These are phyloP conservation scores for Pseudomassariella vexata DNA, from an alignment of 2,329 filamentous ascomycete genomes.

Conservation along the genomic window DNA sequence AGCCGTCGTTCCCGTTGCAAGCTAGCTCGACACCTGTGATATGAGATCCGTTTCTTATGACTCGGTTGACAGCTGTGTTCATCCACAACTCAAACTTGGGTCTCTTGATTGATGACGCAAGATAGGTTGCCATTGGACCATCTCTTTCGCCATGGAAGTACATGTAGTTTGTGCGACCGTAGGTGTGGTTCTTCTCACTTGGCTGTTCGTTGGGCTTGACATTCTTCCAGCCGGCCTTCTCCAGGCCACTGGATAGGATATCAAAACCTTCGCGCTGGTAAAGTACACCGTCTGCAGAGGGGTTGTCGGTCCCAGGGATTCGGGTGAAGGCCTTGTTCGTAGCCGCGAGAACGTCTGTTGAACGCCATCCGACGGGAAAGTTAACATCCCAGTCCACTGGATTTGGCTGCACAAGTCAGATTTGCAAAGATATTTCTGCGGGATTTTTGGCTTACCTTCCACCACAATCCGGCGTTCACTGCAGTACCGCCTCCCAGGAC, in stretches of 20 bases:
- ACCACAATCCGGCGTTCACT: slow-evolving; percentile 65
- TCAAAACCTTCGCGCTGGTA: slow-evolving; percentile 65
- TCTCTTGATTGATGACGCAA: slow-evolving; percentile 53
- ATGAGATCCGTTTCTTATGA: slow-evolving; percentile 57
- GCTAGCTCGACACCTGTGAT: slow-evolving; percentile 66
- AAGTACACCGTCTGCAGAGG: slow-evolving; percentile 59
- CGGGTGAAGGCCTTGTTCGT: slow-evolving; percentile 58
- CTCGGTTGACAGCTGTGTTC: slow-evolving; percentile 60
- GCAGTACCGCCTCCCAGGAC: slow-evolving; percentile 63
- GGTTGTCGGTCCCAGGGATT: slow-evolving; percentile 64
- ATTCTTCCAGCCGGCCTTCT: slow-evolving; percentile 54
- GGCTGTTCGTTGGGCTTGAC: slow-evolving; percentile 56
- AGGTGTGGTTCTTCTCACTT: slow-evolving; percentile 60
- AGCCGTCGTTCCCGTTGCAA: slow-evolving; percentile 44
- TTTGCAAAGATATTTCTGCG: slow-evolving; percentile 11
- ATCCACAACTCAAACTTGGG: slow-evolving; percentile 63
- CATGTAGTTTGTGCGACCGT: slow-evolving; percentile 61
- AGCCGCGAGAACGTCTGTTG: slow-evolving; percentile 52
- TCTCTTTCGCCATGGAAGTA: slow-evolving; percentile 60
- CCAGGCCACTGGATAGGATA: slow-evolving; percentile 54
- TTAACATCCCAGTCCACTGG: slow-evolving; percentile 64
- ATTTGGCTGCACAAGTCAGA: slow-evolving; percentile 43
- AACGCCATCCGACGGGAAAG: slow-evolving; percentile 68
- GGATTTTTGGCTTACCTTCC: slow-evolving; percentile 37
- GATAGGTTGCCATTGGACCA: slow-evolving; percentile 66